phyloP scores from a whole-genome alignment of 75 land plant species.

The Azolla pinnata region DNA sequence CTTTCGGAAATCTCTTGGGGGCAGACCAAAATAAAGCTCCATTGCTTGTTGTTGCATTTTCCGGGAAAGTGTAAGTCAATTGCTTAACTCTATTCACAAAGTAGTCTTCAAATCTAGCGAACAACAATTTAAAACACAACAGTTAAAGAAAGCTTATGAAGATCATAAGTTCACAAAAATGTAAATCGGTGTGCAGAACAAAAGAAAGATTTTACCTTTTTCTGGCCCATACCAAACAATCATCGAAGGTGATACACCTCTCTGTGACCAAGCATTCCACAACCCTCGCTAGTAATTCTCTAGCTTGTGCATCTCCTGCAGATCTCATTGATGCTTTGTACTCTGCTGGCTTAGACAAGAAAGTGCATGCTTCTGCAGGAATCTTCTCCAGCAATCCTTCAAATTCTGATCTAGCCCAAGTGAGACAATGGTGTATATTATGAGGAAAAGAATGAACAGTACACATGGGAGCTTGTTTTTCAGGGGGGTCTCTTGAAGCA shows the following conservation, averaged over 20 bases:
- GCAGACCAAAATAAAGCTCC: conserved; percentile 71
- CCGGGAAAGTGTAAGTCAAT: conserved; percentile 88
- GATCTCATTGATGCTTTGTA: conserved; percentile 49
- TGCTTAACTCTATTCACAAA: conserved; percentile 89
- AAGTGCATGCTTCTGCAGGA: conserved; percentile 70
- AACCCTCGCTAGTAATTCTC: conserved; percentile 68
- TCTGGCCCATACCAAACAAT: conserved; percentile 75
- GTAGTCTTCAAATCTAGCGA: conserved; percentile 76
- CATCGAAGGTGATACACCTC: conserved; percentile 63
- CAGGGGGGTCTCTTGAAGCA: conserved; percentile 91
- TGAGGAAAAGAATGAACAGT: conserved; percentile 96
- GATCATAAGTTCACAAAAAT: no score
- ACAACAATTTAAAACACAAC: no score
- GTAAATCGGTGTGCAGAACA: no score
- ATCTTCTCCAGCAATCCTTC: conserved; percentile 84
- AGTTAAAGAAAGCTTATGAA: no score
- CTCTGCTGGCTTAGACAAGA: conserved; percentile 48
- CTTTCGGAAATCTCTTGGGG: conserved; percentile 77
- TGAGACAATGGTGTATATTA: conserved; percentile 81
- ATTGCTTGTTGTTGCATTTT: conserved; percentile 63
- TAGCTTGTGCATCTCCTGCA: conserved; percentile 87
- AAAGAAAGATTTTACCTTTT: conserved; percentile 36
- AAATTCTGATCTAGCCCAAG: conserved; percentile 97
- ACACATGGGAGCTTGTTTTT: conserved; percentile 96
- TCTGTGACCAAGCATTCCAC: conserved; percentile 72